phyloP scores from a whole-genome alignment of 495 filamentous ascomycete genomes.

The Alectoria sarmentosa region DNA sequence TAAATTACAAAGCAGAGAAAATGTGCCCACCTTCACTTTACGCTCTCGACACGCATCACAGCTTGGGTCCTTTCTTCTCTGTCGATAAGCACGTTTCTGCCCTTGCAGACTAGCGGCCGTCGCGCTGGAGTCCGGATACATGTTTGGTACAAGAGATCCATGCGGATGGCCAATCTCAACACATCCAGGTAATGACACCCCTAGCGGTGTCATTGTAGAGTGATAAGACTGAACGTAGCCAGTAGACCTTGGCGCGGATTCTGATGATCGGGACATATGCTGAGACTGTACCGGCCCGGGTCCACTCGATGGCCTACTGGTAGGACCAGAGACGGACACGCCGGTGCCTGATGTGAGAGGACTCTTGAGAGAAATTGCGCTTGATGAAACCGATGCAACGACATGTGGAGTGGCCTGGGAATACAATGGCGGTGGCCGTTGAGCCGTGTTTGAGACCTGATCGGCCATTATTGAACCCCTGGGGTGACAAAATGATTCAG shows the following conservation, averaged over 20 bases:
- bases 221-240: conserved; percentile 21
- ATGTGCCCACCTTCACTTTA: conserved; percentile 74
- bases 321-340: conserved; percentile 19
- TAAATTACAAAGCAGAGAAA: conserved; percentile 6
- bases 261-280: conserved; percentile 18
- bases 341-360: conserved; percentile 20
- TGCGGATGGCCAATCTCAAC: conserved; percentile 26
- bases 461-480: conserved; percentile 17
- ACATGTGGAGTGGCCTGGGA: conserved; percentile 11
- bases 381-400: conserved; percentile 40
- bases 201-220: conserved; percentile 10
- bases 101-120: conserved; percentile 42
- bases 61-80: conserved; percentile 91
- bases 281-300: conserved; percentile 16
- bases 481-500: neutral
- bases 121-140: conserved; percentile 39
- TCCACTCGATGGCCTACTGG: conserved; percentile 24
- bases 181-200: conserved; percentile 20
- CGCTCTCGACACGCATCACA: conserved; percentile 96
- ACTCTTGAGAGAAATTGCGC: conserved; percentile 41
- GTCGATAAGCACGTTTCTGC: conserved; percentile 86
- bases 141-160: conserved; percentile 35
- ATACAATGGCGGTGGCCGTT: conserved; percentile 17
- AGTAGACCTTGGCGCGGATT: conserved; percentile 19
- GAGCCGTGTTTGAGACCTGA: conserved; percentile 11